These are phyloP conservation scores for Mycena pura DNA, from an alignment of 768 basidiomycete genomes.

Conservation along the genomic window DNA sequence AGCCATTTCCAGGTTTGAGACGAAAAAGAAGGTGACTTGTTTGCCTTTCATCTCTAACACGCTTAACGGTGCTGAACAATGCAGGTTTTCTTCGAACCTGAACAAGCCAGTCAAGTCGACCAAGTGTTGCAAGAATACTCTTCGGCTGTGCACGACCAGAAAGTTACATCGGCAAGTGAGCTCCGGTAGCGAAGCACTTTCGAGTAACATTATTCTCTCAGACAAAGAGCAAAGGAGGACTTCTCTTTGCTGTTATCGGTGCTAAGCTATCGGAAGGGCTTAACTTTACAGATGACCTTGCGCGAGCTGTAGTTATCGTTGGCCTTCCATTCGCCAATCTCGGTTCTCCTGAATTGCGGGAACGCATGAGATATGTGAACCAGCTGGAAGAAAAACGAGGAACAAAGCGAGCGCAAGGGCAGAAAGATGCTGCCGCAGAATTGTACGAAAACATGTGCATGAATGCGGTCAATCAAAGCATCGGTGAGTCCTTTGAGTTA, in stretches of 20 bases:
- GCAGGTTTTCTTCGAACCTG: slow-evolving; percentile 91
- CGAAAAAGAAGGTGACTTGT: slow-evolving; percentile 74
- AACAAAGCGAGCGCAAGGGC: slow-evolving; percentile 39
- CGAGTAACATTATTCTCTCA: slow-evolving; percentile 16
- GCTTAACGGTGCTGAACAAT: slow-evolving; percentile 6
- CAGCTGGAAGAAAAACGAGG: slow-evolving; percentile 56
- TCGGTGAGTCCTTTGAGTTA: slow-evolving; percentile 61
- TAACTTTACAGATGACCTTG: slow-evolving; percentile 79
- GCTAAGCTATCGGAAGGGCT: slow-evolving; percentile 96
- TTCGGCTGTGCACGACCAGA: slow-evolving; percentile 44
- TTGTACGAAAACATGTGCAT: slow-evolving; percentile 92
- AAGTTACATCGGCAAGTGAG: background rate
- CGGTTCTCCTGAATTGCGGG: slow-evolving; percentile 88
- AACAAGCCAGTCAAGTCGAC: slow-evolving; percentile 75
- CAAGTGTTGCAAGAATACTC: slow-evolving; percentile 76
- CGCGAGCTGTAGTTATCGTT: slow-evolving; percentile 84
- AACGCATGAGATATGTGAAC: slow-evolving; percentile 89
- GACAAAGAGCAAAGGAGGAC: slow-evolving; percentile 62
- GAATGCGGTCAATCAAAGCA: slow-evolving; percentile 96
- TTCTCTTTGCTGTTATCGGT: slow-evolving; percentile 94
- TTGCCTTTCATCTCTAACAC: too few species aligned
- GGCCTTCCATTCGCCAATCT: slow-evolving; percentile 95
- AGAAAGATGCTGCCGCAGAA: slow-evolving; percentile 77
- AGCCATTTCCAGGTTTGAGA: slow-evolving; percentile 62
- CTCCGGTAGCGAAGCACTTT: background rate